Base-by-base conservation (phyloP, 2,329 filamentous ascomycete genomes). In the Colletotrichum truncatum region DNA sequence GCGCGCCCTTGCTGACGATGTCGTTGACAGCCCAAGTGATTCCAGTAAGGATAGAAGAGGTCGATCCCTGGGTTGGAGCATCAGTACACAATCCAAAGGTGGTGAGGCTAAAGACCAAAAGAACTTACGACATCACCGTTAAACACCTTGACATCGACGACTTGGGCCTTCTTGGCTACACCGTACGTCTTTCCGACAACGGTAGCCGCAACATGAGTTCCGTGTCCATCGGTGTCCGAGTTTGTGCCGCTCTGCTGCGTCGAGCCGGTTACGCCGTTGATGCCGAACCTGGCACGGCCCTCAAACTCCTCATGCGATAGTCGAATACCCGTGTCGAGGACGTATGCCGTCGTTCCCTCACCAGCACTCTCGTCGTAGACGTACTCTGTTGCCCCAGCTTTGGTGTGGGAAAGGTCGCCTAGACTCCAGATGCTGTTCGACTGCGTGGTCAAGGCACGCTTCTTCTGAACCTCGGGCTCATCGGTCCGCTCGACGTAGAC, bases 311-410 rank as follows among this genome's bases (percentile, higher is more conserved):
- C 58, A 64, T 84, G 82, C 2, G 72, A 56, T 11, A 71, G 73
- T 9, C 72, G 73, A 54, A 84, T 79, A 56, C 82, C 81, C 0
- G 80, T 81, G 67, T 84, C 82, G 56, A 83, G 73, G 4, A 84
- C 67, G 61, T 83, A 84, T 32, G 76, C 73, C 54, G 74, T 79
- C 7, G 55, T 53, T 1, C 67, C 71, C 21, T 67, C 23, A 4
- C 74, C 73, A 1, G 70, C 69, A 0, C 61, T 65, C 5, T 38
- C 21, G 10, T 74, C 70, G 28, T 75, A 77, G 12, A 59, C 60
- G 32, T 75, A 77, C 45, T 74, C 70, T 4, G 54, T 74, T 10
- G 69, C 73, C 18, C 74, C 75, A 18, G 74, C 70, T 10, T 70
- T 75, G 14, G 72, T 70, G 71, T 80, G 78, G 4, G 84, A 85